These are phyloP conservation scores for Aspergillus bertholletiae DNA, from an alignment of 495 filamentous ascomycete genomes.

Conservation along the genomic window DNA sequence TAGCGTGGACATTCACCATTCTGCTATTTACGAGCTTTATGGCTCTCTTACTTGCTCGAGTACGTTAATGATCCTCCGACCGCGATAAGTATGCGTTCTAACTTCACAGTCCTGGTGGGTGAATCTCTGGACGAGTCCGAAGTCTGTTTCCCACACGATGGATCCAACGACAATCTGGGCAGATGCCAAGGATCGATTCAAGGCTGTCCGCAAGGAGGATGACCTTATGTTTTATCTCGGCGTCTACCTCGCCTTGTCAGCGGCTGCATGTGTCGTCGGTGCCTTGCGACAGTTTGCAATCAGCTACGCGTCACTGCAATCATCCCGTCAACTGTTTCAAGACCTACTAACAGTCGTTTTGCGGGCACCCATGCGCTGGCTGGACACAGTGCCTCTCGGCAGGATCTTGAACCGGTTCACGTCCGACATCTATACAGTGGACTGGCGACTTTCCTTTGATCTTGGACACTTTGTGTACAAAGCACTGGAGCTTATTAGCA, in stretches of 20 bases:
- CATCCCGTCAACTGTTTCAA: conserved; percentile 61
- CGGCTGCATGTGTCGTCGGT: conserved; percentile 52
- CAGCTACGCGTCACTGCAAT: conserved; percentile 54
- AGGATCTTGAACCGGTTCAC: conserved; percentile 75
- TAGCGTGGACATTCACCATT: conserved; percentile 58
- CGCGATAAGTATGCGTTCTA: background rate
- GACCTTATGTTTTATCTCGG: conserved; percentile 55
- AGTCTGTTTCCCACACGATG: conserved; percentile 1
- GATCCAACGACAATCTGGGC: background rate
- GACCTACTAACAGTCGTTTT: conserved; percentile 61
- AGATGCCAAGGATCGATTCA: background rate
- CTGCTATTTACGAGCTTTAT: conserved; percentile 49
- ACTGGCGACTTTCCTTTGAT: conserved; percentile 56
- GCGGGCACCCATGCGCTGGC: conserved; percentile 67
- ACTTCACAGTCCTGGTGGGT: conserved; percentile 60
- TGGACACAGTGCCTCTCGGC: conserved; percentile 75
- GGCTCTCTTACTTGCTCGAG: conserved; percentile 44
- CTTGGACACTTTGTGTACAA: conserved; percentile 53
- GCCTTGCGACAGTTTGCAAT: conserved; percentile 55
- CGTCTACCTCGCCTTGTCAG: conserved; percentile 61
- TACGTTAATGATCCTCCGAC: conserved; percentile 9
- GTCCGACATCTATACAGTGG: conserved; percentile 67
- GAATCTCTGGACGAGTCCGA: conserved; percentile 56
- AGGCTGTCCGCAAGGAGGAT: background rate
- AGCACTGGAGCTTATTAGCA: conserved; percentile 30